phyloP scores from a whole-genome alignment of 31 red algal genomes.

The Odonthalia washingtoniensis region DNA sequence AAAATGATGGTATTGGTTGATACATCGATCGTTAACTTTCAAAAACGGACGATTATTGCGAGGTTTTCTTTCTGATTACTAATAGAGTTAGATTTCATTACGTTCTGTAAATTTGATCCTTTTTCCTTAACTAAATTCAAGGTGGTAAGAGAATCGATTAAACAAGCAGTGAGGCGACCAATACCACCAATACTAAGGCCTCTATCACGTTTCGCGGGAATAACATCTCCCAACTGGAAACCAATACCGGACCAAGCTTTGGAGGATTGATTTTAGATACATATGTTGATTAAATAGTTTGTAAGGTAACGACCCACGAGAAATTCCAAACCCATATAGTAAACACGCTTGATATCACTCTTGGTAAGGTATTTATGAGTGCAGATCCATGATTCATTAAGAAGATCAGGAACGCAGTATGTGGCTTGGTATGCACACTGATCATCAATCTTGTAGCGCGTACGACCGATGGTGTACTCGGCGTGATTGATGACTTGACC shows the following conservation, averaged over 20 bases:
- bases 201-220: slow-evolving; percentile 87
- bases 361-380: slow-evolving; percentile 87
- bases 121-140: too few species aligned
- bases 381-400: slow-evolving; percentile 86
- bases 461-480: slow-evolving; percentile 96
- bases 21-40: too few species aligned
- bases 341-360: slow-evolving; percentile 75
- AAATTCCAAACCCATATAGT: slow-evolving; percentile 98
- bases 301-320: slow-evolving; percentile 95
- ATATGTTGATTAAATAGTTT: slow-evolving; percentile 95
- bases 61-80: too few species aligned
- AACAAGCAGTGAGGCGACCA: slow-evolving; percentile 97
- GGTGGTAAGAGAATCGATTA: slow-evolving; percentile 97
- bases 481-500: slow-evolving; percentile 95
- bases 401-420: slow-evolving; percentile 67
- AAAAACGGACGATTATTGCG: too few species aligned
- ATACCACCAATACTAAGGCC: slow-evolving; percentile 98
- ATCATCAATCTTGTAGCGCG: slow-evolving; percentile 96
- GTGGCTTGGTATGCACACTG: slow-evolving; percentile 95
- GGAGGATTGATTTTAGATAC: slow-evolving; percentile 87
- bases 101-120: too few species aligned
- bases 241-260: slow-evolving; percentile 90
- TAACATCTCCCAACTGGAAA: slow-evolving; percentile 86
- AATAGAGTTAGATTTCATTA: too few species aligned
- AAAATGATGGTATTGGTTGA: too few species aligned